Conservation (phyloP, 139 green algal species). For the Picochlorum sp. region DNA sequence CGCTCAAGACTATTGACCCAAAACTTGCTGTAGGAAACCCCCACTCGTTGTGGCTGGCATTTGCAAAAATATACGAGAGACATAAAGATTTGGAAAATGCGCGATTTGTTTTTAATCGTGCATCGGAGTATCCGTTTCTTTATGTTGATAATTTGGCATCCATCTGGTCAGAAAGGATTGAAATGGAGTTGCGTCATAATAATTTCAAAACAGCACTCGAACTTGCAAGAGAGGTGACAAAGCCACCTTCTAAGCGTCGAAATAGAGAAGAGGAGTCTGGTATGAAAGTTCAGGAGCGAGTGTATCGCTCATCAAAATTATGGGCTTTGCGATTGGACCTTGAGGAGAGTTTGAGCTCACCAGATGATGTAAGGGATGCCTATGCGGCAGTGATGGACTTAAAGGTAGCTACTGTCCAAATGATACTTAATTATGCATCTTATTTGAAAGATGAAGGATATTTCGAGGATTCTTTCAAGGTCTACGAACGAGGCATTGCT, state of each 20-base stretch:
- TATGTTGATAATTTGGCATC: constrained; percentile 90
- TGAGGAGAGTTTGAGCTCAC: constrained; percentile 86
- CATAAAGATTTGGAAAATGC: constrained; percentile 86
- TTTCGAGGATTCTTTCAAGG: constrained; percentile 88
- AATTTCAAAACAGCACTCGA: constrained; percentile 77
- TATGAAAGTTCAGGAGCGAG: constrained; percentile 63
- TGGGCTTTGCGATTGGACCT: constrained; percentile 88
- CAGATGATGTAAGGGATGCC: constrained; percentile 58
- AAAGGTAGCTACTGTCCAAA: constrained; percentile 91
- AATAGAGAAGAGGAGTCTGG: constrained; percentile 38
- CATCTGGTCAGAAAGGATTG: constrained; percentile 89
- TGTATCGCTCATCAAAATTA: constrained; percentile 70
- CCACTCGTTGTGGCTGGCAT: constrained; percentile 78
- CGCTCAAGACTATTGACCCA: constrained; percentile 81
- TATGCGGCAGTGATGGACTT: constrained; percentile 88
- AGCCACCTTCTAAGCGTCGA: constrained; percentile 20
- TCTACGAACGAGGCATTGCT: constrained; percentile 85
- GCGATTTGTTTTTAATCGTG: constrained; percentile 87
- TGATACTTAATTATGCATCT: constrained; percentile 89
- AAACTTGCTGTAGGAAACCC: constrained; percentile 71
- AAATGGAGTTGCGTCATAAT: constrained; percentile 95
- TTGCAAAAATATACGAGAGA: constrained; percentile 95
- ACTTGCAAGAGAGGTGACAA: constrained; percentile 60
- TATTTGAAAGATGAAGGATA: constrained; percentile 86
- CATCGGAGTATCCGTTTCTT: constrained; percentile 58